phyloP scores from a whole-genome alignment of 192 early-diverging fungal genomes.

The Spizellomyces sp. region DNA sequence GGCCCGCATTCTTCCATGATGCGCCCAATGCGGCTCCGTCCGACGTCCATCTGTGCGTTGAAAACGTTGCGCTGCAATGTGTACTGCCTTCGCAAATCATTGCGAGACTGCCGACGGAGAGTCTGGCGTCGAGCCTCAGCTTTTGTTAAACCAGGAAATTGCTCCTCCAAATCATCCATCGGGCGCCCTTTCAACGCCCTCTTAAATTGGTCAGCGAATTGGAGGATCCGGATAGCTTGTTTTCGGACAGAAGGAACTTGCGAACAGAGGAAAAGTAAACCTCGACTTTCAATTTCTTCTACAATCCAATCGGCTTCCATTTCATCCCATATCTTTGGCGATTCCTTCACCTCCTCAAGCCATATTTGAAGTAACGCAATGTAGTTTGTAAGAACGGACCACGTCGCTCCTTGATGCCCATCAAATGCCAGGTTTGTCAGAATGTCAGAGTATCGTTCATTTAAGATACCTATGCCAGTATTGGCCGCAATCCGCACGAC shows the following conservation, averaged over 20 bases:
- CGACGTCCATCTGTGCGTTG: slow-evolving; percentile 15
- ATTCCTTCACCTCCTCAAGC: slow-evolving; percentile 40
- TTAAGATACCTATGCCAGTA: slow-evolving; percentile 19
- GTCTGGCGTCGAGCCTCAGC: slow-evolving; percentile 23
- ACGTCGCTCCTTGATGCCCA: slow-evolving; percentile 18
- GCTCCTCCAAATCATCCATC: slow-evolving; percentile 11
- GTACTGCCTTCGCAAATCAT: slow-evolving; percentile 23
- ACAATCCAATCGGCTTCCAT: slow-evolving; percentile 51
- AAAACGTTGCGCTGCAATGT: slow-evolving; percentile 17
- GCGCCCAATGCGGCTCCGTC: slow-evolving; percentile 1
- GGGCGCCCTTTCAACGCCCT: slow-evolving; percentile 13
- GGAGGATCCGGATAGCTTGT: slow-evolving; percentile 42
- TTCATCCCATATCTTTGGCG: slow-evolving; percentile 3
- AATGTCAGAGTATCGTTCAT: slow-evolving; percentile 40
- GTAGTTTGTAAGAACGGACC: slow-evolving; percentile 19
- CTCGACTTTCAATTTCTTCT: slow-evolving; percentile 74
- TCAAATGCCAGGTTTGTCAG: slow-evolving; percentile 23
- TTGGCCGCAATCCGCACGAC: slow-evolving; percentile 38
- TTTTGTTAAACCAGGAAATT: slow-evolving; percentile 18
- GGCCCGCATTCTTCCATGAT: slow-evolving; percentile 45
- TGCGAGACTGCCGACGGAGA: slow-evolving; percentile 22
- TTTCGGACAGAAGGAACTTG: slow-evolving; percentile 51
- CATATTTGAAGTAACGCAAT: slow-evolving; percentile 33
- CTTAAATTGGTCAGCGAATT: slow-evolving; percentile 40
- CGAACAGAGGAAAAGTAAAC: slow-evolving; percentile 71